Evolutionary conservation across 2,329 filamentous ascomycete genomes (phyloP).

Genomic region (Coleophoma crateriformis): DNA sequence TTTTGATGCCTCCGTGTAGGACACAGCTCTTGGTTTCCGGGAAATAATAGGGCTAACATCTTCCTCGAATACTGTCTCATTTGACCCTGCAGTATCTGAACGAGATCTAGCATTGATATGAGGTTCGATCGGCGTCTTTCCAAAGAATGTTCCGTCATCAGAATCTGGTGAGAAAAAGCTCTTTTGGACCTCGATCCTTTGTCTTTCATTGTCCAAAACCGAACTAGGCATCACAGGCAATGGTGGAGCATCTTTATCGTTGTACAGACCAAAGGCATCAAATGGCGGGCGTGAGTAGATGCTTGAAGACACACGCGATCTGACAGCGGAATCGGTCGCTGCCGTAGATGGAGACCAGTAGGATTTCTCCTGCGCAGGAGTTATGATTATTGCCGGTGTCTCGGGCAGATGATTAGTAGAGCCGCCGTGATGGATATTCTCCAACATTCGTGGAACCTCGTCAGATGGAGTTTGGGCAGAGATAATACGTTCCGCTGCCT

Average conservation of each 20-base stretch:
- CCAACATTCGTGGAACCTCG: constrained; percentile 16
- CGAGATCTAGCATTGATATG: constrained; percentile 10
- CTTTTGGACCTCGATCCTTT: constrained; percentile 16
- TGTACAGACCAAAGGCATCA: constrained; percentile 23
- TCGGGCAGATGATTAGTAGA: constrained; percentile 15
- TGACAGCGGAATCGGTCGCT: constrained; percentile 6
- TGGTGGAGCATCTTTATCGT: constrained; percentile 43
- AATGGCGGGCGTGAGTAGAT: constrained; percentile 53
- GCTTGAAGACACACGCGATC: constrained; percentile 15
- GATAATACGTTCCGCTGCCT: constrained; percentile 37
- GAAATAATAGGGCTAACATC: constrained; percentile 44
- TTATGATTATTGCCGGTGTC: constrained; percentile 47
- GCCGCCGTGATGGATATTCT: constrained; percentile 16
- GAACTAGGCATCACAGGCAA: constrained; percentile 48
- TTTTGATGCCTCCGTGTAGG: constrained; percentile 14
- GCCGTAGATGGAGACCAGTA: constrained; percentile 22
- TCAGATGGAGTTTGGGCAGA: constrained; percentile 39
- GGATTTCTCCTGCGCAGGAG: constrained; percentile 38
- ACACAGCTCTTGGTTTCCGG: constrained; percentile 32
- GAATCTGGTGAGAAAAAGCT: constrained; percentile 25
- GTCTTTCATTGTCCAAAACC: constrained; percentile 21
- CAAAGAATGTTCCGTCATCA: constrained; percentile 21
- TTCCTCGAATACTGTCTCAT: constrained; percentile 66
- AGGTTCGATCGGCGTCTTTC: constrained; percentile 4
- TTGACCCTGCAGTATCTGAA: constrained; percentile 22